Evolutionary conservation across 1,284 basidiomycete species (phyloP), one percentile per base, ranked within the genome.

Genomic region (Stereum hirsutum): DNA sequence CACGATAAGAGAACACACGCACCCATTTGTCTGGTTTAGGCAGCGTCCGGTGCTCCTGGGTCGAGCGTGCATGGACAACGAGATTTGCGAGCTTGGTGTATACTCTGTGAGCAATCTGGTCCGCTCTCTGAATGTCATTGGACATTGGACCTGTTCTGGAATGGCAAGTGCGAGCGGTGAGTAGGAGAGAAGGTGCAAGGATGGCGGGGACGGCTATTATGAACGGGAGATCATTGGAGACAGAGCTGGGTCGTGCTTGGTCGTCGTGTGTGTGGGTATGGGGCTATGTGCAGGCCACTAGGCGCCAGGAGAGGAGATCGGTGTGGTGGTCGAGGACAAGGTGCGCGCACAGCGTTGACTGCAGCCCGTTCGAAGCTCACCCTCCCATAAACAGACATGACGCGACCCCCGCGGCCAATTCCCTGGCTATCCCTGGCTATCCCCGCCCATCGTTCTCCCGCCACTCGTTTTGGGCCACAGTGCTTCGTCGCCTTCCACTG

Each of bases 61-160:
- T 80, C 19, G 76, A 66, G 48, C 85, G 68, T 14, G 83, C 82
- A 60, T 85, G 66, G 57, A 78, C 70, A 50, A 89, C 69, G 52
- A 85, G 72, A 53, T 81, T 75, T 56, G 74, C 75, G 47, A 88
- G 75, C 67, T 89, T 89, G 43, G 77, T 73, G 64, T 85, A 88
- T 62, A 86, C 78, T 57, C 79, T 77, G 61, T 81, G 76, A 44
- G 81, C 80, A 57, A 89, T 88, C 69, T 87, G 83, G 72, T 89
- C 83, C 50, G 83, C 80, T 68, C 78, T 86, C 60, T 75, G 73
- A 52, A 65, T 69, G 61, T 81, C 76, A 70, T 71, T 70, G 56
- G 62, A 63, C 63, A 64, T 65, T 56, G 63, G 60, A 48, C 43
- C 42, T n/a, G 26, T n/a, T 30, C 12, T 20, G 19, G 15, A 19